A percentile compares a stretch with the other conserved stretches of the same genome.
Evolutionary conservation across 163 green algal species (phyloP).

Genomic region (Coccomyxa subellipsoidea): DNA sequence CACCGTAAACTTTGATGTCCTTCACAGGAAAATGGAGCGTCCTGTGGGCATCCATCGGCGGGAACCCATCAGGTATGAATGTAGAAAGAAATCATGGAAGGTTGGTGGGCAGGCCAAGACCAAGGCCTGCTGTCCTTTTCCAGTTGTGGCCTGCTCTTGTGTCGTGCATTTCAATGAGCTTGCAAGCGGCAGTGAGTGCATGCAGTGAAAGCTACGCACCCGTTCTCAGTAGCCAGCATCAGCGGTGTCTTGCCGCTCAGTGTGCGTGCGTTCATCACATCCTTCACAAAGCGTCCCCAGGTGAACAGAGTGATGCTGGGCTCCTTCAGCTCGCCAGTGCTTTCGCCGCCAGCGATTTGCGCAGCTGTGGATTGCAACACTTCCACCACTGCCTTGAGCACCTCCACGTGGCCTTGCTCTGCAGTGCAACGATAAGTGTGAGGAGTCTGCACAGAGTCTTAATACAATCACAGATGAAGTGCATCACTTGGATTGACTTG

Average conservation of each 20-base stretch:
- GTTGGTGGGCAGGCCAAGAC: too few relatives aligned
- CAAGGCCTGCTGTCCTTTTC: too few relatives aligned
- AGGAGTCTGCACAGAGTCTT: too few relatives aligned
- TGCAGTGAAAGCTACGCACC: slow-evolving; percentile 20
- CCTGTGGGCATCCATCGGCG: too few relatives aligned
- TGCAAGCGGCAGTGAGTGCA: not conserved
- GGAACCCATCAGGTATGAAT: too few relatives aligned
- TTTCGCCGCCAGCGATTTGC: not conserved
- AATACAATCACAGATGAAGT: too few relatives aligned
- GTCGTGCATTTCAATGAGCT: not conserved
- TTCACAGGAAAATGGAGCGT: too few relatives aligned
- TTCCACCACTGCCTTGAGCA: slow-evolving; percentile 28
- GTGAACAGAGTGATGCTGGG: slow-evolving; percentile 7
- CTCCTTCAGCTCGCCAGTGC: not conserved
- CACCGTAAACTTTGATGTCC: too few relatives aligned
- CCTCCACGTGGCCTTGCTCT: slow-evolving; percentile 19
- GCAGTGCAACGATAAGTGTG: too few relatives aligned
- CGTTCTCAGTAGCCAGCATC: slow-evolving; percentile 51
- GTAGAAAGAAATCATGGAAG: too few relatives aligned
- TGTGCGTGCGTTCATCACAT: slow-evolving; percentile 39
- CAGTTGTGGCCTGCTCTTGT: too few relatives aligned
- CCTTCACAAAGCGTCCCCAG: slow-evolving; percentile 47
- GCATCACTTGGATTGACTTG: too few relatives aligned
- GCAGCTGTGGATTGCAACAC: slow-evolving; percentile 7
- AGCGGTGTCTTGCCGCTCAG: slow-evolving; percentile 41